Evolutionary conservation across 2,329 filamentous ascomycete species (phyloP), one percentile per base, ranked within the genome.

Genomic region (Thermothelomyces thermophilus): DNA sequence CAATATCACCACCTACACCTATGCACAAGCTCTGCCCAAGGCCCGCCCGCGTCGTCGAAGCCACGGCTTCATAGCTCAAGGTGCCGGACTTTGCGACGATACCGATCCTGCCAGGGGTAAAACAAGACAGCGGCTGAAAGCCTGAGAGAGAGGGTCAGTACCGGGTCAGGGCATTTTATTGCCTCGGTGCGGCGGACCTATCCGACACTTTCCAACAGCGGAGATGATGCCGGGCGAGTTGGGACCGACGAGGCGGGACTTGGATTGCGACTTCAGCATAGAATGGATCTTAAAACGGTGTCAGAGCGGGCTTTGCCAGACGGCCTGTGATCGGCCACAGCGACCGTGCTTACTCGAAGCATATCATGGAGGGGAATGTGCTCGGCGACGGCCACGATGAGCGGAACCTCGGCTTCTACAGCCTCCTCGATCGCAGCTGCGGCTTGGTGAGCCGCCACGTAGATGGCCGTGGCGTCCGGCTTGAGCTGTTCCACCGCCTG

Each of bases 51-150:
- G 84, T 87, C 20, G 87, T 82, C 1, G 84, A 83, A 0, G 83
- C 86, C 1, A 90, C 86, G 2, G 86, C 81, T 53, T 91, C 87
- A 60, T 90, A 91, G 54, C 84, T 88, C 35, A 91, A 68, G 0
- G 87, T 91, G 1, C 86, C 87, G 0, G 84, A 89, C 63, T 88
- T 90, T n/a, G 85, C 84, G 3, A 87, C 79, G 48, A 91, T 86
- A 2, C 86, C 86, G 19, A 91, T 72, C 50, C 79, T 76, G 0
- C 86, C 87, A 0, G 80, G 76, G 1, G 83, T 80, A 61, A 89
- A 90, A 51, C 82, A 87, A 0, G 83, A 78, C 11, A 90, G 70
- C 5, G 87, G 87, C 64, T 90, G 86, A 62, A 90, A 90, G 0
- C 87, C 86, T 62, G 86, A 7, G 19, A 16, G 19, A 16, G 8